phyloP scores from a whole-genome alignment of 1,284 basidiomycete genomes.

The Puccinia polysora region DNA sequence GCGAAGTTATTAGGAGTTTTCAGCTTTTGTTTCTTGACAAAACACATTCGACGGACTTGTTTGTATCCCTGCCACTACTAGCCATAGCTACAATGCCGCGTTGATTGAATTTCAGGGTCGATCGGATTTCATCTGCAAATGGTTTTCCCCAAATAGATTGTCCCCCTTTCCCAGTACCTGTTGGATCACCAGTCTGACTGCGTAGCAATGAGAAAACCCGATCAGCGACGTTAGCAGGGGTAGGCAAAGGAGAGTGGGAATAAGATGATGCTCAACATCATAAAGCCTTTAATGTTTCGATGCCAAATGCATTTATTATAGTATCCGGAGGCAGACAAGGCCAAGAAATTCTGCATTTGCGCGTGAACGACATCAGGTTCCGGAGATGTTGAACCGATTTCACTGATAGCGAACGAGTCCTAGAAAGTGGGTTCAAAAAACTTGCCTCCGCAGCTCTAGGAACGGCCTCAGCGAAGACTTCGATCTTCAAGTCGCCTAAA shows the following conservation, averaged over 20 bases:
- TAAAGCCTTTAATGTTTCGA: constrained; percentile 53
- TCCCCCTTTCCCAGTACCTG: constrained; percentile 61
- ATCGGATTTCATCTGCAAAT: constrained; percentile 81
- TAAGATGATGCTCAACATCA: neutral
- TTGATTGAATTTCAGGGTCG: constrained; percentile 91
- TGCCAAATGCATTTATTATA: constrained; percentile 87
- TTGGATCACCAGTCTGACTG: constrained; percentile 52
- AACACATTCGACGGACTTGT: constrained; percentile 62
- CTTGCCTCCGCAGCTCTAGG: constrained; percentile 76
- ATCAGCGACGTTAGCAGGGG: constrained; percentile 29
- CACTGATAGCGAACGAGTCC: constrained; percentile 2
- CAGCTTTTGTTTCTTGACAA: neutral
- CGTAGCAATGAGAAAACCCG: neutral
- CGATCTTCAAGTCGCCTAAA: constrained; percentile 93
- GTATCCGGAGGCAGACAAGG: constrained; percentile 80
- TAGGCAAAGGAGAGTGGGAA: neutral
- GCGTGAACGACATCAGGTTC: constrained; percentile 1
- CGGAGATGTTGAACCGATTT: neutral
- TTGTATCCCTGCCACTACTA: constrained; percentile 84
- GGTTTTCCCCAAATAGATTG: constrained; percentile 74
- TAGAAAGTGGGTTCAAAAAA: neutral
- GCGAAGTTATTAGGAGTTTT: neutral
- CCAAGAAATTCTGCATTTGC: constrained; percentile 76
- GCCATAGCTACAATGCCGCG: constrained; percentile 95
- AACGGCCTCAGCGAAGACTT: constrained; percentile 92